phyloP scores from a whole-genome alignment of 768 basidiomycete species.

The Candolleomyces aberdarensis region DNA sequence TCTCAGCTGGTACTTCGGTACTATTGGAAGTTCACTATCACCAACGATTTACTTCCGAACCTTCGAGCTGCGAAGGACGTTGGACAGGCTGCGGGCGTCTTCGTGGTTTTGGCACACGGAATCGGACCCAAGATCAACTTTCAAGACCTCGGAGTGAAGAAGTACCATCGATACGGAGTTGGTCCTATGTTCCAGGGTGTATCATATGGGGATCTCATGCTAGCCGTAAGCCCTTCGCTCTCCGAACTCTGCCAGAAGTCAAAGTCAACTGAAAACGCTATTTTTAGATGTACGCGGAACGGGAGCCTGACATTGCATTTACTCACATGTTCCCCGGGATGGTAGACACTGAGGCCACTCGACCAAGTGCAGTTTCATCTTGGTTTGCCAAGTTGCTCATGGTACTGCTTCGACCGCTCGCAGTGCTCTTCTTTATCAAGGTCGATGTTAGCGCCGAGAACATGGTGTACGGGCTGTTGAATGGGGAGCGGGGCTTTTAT shows the following conservation, averaged over 20 bases:
- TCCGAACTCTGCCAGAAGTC: neutral
- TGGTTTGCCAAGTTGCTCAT: slow-evolving; percentile 14
- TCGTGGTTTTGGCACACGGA: slow-evolving; percentile 32
- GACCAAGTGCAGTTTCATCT: slow-evolving; percentile 3
- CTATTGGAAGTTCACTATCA: slow-evolving; percentile 38
- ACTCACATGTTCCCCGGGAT: slow-evolving; percentile 41
- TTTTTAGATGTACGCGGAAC: slow-evolving; percentile 26
- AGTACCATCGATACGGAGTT: slow-evolving; percentile 20
- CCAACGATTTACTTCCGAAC: slow-evolving; percentile 34
- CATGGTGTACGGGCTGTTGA: slow-evolving; percentile 27
- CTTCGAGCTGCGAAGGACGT: slow-evolving; percentile 30
- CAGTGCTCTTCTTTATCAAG: slow-evolving; percentile 18
- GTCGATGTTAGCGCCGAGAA: slow-evolving; percentile 27
- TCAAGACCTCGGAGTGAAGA: slow-evolving; percentile 38
- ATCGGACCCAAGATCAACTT: slow-evolving; percentile 26
- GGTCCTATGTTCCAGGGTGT: slow-evolving; percentile 22
- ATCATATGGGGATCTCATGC: slow-evolving; percentile 38
- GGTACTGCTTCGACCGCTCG: slow-evolving; percentile 16
- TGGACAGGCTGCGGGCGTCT: slow-evolving; percentile 37
- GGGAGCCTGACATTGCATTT: slow-evolving; percentile 40
- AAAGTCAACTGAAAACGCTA: neutral
- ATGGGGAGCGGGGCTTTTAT: slow-evolving; percentile 19
- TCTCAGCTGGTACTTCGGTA: slow-evolving; percentile 35
- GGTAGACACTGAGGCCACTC: slow-evolving; percentile 27
- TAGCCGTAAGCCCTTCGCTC: slow-evolving; percentile 22